Conservation (phyloP, 2,329 filamentous ascomycete species). For the Chaetomium olivaceum region DNA sequence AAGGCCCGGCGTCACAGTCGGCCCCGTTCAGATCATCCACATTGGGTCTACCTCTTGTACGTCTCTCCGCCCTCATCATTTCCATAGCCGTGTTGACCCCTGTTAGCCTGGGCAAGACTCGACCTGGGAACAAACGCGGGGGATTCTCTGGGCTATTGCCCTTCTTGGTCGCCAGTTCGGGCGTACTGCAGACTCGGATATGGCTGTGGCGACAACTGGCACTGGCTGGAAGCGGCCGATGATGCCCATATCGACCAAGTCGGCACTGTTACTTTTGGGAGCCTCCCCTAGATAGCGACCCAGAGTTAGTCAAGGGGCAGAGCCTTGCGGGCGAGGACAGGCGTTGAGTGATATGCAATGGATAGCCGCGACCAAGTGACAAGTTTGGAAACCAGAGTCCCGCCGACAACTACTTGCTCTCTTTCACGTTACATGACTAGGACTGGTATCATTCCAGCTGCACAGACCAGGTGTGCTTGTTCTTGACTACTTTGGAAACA, state of each 20-base stretch:
- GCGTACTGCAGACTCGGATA: background rate
- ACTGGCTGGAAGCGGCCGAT: background rate
- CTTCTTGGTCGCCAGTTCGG: background rate
- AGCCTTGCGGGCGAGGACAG: too few species aligned
- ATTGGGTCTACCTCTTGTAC: background rate
- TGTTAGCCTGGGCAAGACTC: background rate
- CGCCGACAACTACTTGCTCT: too few species aligned
- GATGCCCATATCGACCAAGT: background rate
- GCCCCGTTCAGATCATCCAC: background rate
- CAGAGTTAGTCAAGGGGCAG: too few species aligned
- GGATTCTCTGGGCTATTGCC: background rate
- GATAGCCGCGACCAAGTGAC: too few species aligned
- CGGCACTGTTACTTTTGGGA: background rate
- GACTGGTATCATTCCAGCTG: too few species aligned
- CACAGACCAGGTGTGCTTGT: too few species aligned
- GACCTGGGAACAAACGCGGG: background rate
- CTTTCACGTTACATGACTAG: too few species aligned
- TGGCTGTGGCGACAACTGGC: background rate
- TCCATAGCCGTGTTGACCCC: background rate
- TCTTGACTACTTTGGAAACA: too few species aligned
- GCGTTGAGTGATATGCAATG: too few species aligned
- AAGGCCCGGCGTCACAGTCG: background rate
- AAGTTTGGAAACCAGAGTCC: too few species aligned
- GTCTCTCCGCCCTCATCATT: background rate
- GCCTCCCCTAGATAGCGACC: background rate